A percentile compares a stretch with the other conserved stretches of the same genome.
Evolutionary conservation across 345 rosid genomes (phyloP).

Genomic region (Melaleuca alternifolia): DNA sequence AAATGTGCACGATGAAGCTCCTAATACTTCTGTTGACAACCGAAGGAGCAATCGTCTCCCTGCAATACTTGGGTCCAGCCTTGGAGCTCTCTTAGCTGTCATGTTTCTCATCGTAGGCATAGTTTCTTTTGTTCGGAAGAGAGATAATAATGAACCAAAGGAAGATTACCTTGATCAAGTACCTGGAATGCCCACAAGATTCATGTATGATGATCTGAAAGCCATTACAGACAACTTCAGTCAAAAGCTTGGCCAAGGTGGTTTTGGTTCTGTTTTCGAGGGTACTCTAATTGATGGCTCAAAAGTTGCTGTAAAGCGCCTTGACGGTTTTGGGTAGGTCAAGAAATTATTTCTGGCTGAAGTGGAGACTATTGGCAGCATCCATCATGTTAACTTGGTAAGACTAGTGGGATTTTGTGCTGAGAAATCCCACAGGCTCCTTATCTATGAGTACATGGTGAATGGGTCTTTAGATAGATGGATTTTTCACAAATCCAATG

Average conservation of each 20-base stretch:
- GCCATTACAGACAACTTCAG: neutral
- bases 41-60: neutral
- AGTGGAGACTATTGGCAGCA: slow-evolving; percentile 19
- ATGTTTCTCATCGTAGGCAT: neutral
- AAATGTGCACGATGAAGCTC: neutral
- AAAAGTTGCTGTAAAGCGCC: slow-evolving; percentile 15
- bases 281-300: slow-evolving; percentile 6
- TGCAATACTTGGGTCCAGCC: neutral
- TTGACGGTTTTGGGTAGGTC: slow-evolving; percentile 6
- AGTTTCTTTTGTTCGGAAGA: neutral
- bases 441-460: slow-evolving; percentile 14
- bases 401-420: slow-evolving; percentile 20
- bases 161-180: neutral
- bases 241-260: slow-evolving; percentile 15
- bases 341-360: slow-evolving; percentile 17
- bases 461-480: slow-evolving; percentile 19
- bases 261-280: slow-evolving; percentile 17
- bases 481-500: slow-evolving; percentile 4
- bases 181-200: neutral
- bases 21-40: neutral
- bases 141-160: neutral
- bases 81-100: neutral
- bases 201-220: neutral
- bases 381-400: slow-evolving; percentile 18
- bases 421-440: slow-evolving; percentile 12